These are phyloP conservation scores for Gaertneriomyces sp. DNA, from an alignment of 192 early-diverging fungal genomes.

Conservation along the genomic window DNA sequence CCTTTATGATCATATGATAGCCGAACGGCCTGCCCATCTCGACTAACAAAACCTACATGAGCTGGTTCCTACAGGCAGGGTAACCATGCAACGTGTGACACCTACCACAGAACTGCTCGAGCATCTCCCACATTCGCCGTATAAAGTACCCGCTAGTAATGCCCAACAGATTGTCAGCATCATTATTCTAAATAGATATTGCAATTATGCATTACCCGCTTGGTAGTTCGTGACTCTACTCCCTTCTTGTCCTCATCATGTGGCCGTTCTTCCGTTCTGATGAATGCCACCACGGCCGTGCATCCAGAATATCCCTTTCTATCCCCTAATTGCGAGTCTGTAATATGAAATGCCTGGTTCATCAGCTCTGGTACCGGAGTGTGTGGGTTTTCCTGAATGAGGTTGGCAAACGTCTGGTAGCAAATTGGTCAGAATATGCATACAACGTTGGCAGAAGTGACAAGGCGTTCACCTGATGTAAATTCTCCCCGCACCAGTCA, in stretches of 20 bases:
- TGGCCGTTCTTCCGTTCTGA: constrained; percentile 50
- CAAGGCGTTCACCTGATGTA: constrained; percentile 61
- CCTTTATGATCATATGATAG: constrained; percentile 99
- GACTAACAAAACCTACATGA: constrained; percentile 39
- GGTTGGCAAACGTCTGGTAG: constrained; percentile 62
- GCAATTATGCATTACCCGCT: background rate
- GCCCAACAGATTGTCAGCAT: background rate
- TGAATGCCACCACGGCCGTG: constrained; percentile 82
- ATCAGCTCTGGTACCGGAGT: constrained; percentile 74
- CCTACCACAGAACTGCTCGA: constrained; percentile 81
- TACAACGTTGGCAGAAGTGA: background rate
- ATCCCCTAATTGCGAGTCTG: constrained; percentile 74
- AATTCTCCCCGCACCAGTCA: constrained; percentile 89
- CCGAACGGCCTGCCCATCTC: constrained; percentile 74
- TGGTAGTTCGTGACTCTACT: background rate
- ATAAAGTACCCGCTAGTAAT: constrained; percentile 71
- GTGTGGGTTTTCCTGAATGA: constrained; percentile 52
- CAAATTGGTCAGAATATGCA: background rate
- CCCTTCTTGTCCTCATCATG: background rate
- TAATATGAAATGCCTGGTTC: constrained; percentile 75
- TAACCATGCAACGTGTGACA: constrained; percentile 7
- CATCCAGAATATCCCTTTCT: constrained; percentile 84
- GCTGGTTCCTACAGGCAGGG: background rate
- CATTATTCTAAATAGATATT: constrained; percentile 1
- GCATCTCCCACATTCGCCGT: constrained; percentile 98